Percentiles rank a stretch among this genome's conserved stretches.
Conservation (phyloP, 1,139 yeast species). For the Williopsis jadinii region DNA sequence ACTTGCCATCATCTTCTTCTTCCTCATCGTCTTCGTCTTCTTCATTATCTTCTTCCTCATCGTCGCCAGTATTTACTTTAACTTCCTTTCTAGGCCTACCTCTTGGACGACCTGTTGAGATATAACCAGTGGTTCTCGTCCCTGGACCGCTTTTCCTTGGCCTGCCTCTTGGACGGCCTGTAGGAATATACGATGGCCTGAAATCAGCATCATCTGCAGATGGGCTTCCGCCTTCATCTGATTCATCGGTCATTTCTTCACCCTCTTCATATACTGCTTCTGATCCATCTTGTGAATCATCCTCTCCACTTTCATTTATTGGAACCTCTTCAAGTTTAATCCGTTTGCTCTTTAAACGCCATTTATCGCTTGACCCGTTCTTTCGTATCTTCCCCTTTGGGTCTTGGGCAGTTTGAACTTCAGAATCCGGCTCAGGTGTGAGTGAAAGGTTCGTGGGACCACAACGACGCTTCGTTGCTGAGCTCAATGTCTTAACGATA, state of each 20-base stretch:
- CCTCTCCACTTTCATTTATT: too few relatives aligned
- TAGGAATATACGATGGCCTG: conserved; percentile 3
- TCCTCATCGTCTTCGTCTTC: too few relatives aligned
- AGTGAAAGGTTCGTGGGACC: conserved; percentile 1
- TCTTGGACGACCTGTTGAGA: background rate
- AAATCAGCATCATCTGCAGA: conserved; percentile 17
- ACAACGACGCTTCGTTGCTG: background rate
- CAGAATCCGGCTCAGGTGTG: background rate
- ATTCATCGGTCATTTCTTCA: too few relatives aligned
- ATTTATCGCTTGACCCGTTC: too few relatives aligned
- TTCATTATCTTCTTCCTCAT: background rate
- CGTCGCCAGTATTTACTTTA: too few relatives aligned
- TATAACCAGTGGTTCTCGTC: background rate
- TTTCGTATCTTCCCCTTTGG: too few relatives aligned
- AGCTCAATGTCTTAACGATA: conserved; percentile 10
- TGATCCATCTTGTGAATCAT: too few relatives aligned
- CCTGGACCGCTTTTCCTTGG: conserved; percentile 2
- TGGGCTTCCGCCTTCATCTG: too few relatives aligned
- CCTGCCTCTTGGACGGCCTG: conserved; percentile 1
- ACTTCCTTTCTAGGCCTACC: background rate
- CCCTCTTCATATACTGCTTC: too few relatives aligned
- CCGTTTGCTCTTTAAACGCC: too few relatives aligned
- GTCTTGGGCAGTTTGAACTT: too few relatives aligned
- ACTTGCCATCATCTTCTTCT: background rate
- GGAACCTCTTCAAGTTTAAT: too few relatives aligned